phyloP scores from a whole-genome alignment of 495 filamentous ascomycete genomes.

The Aspergillus cristatus region DNA sequence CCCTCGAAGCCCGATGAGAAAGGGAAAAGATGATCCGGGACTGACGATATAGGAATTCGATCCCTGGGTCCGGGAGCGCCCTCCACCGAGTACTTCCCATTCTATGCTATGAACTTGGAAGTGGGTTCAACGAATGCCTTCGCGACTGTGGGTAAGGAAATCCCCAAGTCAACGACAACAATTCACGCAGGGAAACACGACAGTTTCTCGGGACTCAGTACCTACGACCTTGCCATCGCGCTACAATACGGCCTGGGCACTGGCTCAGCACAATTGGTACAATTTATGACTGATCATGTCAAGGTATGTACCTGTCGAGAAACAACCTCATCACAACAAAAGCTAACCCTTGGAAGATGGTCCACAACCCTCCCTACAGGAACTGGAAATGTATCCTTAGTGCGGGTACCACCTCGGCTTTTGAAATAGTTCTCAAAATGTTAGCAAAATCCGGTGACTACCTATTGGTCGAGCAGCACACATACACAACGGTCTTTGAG shows the following conservation, averaged over 20 bases:
- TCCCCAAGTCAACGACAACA: constrained; percentile 3
- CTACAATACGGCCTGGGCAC: constrained; percentile 72
- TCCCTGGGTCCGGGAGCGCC: constrained; percentile 76
- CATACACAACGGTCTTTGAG: constrained; percentile 73
- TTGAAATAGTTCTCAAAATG: constrained; percentile 72
- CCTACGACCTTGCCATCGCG: constrained; percentile 45
- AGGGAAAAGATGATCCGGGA: no score
- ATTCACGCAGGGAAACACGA: no score
- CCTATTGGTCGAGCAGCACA: constrained; percentile 79
- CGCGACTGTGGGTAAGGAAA: no score
- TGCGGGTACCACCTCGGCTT: constrained; percentile 66
- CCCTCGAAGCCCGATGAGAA: no score
- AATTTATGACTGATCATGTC: constrained; percentile 75
- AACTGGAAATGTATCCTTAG: constrained; percentile 77
- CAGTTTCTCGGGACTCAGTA: not conserved
- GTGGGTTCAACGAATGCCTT: constrained; percentile 28
- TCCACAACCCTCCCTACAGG: constrained; percentile 58
- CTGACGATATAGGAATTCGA: not conserved
- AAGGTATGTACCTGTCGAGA: no score
- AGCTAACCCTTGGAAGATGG: no score
- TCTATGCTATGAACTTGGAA: constrained; percentile 49
- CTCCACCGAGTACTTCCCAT: constrained; percentile 67
- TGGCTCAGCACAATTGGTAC: constrained; percentile 65
- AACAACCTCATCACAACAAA: no score
- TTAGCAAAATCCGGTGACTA: constrained; percentile 58